A percentile compares a stretch with the other conserved stretches of the same genome.
Conservation (phyloP, 1,284 basidiomycete genomes). For the Athelia psychrophila region DNA sequence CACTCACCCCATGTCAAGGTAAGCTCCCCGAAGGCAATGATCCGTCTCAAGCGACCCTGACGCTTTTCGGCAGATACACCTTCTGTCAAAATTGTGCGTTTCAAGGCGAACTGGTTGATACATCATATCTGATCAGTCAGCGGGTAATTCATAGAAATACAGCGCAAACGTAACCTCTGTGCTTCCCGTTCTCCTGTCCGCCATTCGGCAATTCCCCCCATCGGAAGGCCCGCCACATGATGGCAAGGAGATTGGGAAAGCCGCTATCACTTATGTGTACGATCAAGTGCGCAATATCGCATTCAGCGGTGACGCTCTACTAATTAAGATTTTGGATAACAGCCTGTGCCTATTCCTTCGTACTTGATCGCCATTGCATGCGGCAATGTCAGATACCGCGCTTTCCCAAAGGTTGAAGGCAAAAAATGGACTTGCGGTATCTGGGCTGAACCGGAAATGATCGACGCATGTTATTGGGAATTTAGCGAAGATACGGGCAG, state of each 20-base stretch:
- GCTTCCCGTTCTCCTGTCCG: slow-evolving; percentile 86
- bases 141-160: slow-evolving; percentile 74
- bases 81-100: slow-evolving; percentile 69
- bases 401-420: slow-evolving; percentile 58
- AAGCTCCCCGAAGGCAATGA: slow-evolving; percentile 6
- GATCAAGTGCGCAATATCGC: slow-evolving; percentile 55
- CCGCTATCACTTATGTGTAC: slow-evolving; percentile 64
- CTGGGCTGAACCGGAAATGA: slow-evolving; percentile 86
- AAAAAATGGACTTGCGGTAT: slow-evolving; percentile 80
- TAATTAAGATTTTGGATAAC: too few species aligned
- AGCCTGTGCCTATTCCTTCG: slow-evolving; percentile 83
- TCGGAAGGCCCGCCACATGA: slow-evolving; percentile 62
- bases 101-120: slow-evolving; percentile 12
- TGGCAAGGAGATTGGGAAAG: slow-evolving; percentile 69
- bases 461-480: slow-evolving; percentile 84
- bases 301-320: too few species aligned
- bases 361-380: slow-evolving; percentile 88
- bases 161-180: slow-evolving; percentile 71
- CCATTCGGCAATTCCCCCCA: slow-evolving; percentile 74
- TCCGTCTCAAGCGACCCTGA: not conserved
- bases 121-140: not conserved
- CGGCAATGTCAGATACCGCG: slow-evolving; percentile 77
- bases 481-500: slow-evolving; percentile 82
- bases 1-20: slow-evolving; percentile 81
- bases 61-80: slow-evolving; percentile 49